Conservation (phyloP, 495 filamentous ascomycete genomes). For the Chaetomium tenue region DNA sequence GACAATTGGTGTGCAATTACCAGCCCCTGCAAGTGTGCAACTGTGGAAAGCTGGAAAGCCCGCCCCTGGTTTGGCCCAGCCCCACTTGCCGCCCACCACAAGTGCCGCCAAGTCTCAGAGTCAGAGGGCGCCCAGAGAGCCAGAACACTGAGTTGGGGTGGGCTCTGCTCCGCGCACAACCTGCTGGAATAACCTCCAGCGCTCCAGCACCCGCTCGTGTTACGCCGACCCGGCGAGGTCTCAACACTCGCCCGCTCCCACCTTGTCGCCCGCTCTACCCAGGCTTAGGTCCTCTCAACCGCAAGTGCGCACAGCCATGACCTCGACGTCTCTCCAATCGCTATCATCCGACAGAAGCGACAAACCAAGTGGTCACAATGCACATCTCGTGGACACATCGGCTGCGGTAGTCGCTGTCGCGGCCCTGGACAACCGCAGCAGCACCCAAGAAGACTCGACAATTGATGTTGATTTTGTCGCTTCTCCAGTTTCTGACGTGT, state of each 20-base stretch:
- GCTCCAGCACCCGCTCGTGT: not conserved
- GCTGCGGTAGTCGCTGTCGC: slow-evolving; percentile 31
- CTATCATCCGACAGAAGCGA: slow-evolving; percentile 14
- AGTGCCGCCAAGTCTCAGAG: slow-evolving; percentile 3
- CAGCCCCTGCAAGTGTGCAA: not conserved
- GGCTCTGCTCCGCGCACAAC: no score
- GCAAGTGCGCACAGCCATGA: slow-evolving; percentile 23
- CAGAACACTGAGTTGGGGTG: not conserved
- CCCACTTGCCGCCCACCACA: slow-evolving; percentile 17
- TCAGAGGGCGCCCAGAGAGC: not conserved
- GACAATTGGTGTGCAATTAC: not conserved
- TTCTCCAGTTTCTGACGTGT: slow-evolving; percentile 17
- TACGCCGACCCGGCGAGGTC: slow-evolving; percentile 7
- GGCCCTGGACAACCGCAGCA: slow-evolving; percentile 26
- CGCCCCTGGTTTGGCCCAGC: not conserved
- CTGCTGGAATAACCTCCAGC: not conserved
- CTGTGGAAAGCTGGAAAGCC: not conserved
- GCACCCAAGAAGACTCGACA: slow-evolving; percentile 27
- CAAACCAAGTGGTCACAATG: slow-evolving; percentile 26
- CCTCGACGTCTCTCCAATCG: slow-evolving; percentile 17
- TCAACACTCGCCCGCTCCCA: not conserved
- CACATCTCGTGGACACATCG: slow-evolving; percentile 13
- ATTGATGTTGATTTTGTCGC: slow-evolving; percentile 20
- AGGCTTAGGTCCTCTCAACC: not conserved
- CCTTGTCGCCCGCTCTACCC: not conserved